Evolutionary conservation across 2,329 filamentous ascomycete genomes (phyloP).

Genomic region (Ascochyta viciae-villosae): DNA sequence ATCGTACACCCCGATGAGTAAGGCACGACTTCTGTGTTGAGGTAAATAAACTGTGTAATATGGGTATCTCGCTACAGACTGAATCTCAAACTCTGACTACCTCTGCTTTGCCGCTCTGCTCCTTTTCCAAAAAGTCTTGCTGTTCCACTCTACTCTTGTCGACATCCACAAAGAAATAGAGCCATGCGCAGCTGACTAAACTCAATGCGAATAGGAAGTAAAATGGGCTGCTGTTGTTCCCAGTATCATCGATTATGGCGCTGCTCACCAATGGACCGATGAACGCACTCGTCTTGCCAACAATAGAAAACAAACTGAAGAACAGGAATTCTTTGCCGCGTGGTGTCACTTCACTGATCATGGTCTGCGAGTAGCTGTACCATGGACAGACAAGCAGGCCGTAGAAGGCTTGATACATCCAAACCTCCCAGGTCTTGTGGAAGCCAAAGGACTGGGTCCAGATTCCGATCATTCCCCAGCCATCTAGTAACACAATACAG

Average conservation of each 20-base stretch:
- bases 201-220: conserved; percentile 63
- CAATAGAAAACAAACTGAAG: conserved; percentile 72
- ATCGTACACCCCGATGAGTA: background rate
- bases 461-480: conserved; percentile 66
- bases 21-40: background rate
- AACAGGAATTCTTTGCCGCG: conserved; percentile 74
- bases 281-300: conserved; percentile 72
- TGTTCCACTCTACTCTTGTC: conserved; percentile 35
- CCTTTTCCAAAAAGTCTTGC: conserved; percentile 31
- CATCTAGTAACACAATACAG: conserved; percentile 66
- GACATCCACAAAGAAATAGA: conserved; percentile 35
- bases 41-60: background rate
- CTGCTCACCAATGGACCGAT: conserved; percentile 73
- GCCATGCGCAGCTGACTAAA: conserved; percentile 28
- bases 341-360: conserved; percentile 74
- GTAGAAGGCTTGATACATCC: conserved; percentile 62
- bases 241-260: conserved; percentile 70
- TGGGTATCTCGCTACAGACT: background rate
- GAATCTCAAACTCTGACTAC: background rate
- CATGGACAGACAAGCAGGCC: conserved; percentile 72
- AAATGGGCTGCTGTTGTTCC: conserved; percentile 67
- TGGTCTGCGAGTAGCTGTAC: conserved; percentile 75
- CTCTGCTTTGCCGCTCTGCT: conserved; percentile 19
- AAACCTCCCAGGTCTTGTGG: conserved; percentile 62
- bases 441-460: conserved; percentile 63